These are phyloP conservation scores for Camellia sinensis DNA, from an alignment of 148 eudicot genomes.

Conservation along the genomic window DNA sequence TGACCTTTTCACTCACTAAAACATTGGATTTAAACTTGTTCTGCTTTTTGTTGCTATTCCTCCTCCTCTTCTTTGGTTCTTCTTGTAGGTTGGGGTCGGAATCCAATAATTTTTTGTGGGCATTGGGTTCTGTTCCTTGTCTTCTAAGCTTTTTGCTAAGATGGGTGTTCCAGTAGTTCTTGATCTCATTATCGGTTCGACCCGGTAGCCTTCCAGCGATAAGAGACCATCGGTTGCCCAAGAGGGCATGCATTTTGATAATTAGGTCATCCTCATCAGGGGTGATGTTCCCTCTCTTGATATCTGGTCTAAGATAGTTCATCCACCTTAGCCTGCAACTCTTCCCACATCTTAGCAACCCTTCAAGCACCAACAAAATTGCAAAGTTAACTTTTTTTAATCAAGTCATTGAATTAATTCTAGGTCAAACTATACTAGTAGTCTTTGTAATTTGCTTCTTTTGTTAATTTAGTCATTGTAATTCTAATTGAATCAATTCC, in stretches of 20 bases:
- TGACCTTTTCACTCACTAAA: conserved; percentile 19
- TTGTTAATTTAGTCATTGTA: too few relatives aligned
- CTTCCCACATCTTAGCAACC: conserved; percentile 64
- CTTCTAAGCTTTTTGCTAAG: conserved; percentile 39
- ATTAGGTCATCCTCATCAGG: conserved; percentile 65
- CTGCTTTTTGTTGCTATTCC: conserved; percentile 11
- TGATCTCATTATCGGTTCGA: conserved; percentile 71
- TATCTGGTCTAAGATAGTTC: conserved; percentile 67
- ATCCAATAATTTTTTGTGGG: conserved; percentile 34
- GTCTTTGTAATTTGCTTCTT: too few relatives aligned
- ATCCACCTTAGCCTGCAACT: conserved; percentile 68
- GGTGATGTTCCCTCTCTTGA: conserved; percentile 61
- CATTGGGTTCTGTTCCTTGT: conserved; percentile 38
- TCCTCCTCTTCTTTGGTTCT: conserved; percentile 23
- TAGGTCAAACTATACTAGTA: too few relatives aligned
- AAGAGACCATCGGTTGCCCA: conserved; percentile 65
- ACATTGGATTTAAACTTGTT: neutral
- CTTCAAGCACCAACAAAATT: conserved; percentile 18
- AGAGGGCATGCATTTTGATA: conserved; percentile 48
- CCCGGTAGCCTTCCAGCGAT: conserved; percentile 68
- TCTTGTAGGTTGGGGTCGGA: neutral
- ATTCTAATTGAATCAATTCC: too few relatives aligned
- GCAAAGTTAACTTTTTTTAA: neutral
- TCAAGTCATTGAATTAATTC: neutral
- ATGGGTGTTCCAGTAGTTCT: conserved; percentile 71